Evolutionary conservation across 2,329 filamentous ascomycete genomes (phyloP).

Genomic region (Neonectria ditissima): DNA sequence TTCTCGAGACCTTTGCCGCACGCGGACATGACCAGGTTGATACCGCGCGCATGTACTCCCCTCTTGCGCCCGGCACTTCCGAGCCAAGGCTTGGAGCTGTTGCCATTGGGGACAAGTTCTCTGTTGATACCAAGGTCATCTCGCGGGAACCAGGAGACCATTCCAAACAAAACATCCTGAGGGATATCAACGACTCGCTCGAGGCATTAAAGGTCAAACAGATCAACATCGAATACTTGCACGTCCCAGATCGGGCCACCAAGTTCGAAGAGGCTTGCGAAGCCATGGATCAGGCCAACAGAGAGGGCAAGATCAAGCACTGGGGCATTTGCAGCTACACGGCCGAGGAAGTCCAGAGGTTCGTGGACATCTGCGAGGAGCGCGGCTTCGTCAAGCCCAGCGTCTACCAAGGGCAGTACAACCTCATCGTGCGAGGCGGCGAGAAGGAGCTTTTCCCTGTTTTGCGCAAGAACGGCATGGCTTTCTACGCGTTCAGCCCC

Average conservation of each 20-base stretch:
- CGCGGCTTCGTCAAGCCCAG: slow-evolving; percentile 55
- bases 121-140: slow-evolving; percentile 53
- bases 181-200: slow-evolving; percentile 49
- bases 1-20: slow-evolving; percentile 33
- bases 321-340: slow-evolving; percentile 62
- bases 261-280: slow-evolving; percentile 55
- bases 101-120: slow-evolving; percentile 45
- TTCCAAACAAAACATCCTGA: slow-evolving; percentile 42
- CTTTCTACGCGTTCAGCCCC: slow-evolving; percentile 57
- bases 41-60: slow-evolving; percentile 50
- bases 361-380: slow-evolving; percentile 57
- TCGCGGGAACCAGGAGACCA: slow-evolving; percentile 45
- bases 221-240: slow-evolving; percentile 39
- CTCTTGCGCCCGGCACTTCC: slow-evolving; percentile 39
- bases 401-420: slow-evolving; percentile 63
- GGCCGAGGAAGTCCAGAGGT: slow-evolving; percentile 56
- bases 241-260: slow-evolving; percentile 53
- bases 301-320: slow-evolving; percentile 56
- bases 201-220: slow-evolving; percentile 41
- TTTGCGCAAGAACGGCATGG: slow-evolving; percentile 55
- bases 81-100: slow-evolving; percentile 49
- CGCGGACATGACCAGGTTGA: slow-evolving; percentile 48
- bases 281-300: slow-evolving; percentile 56
- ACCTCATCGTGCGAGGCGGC: slow-evolving; percentile 54
- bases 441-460: slow-evolving; percentile 58